phyloP scores from a whole-genome alignment of 192 early-diverging fungal genomes.

The Gamsiella multidivaricata region DNA sequence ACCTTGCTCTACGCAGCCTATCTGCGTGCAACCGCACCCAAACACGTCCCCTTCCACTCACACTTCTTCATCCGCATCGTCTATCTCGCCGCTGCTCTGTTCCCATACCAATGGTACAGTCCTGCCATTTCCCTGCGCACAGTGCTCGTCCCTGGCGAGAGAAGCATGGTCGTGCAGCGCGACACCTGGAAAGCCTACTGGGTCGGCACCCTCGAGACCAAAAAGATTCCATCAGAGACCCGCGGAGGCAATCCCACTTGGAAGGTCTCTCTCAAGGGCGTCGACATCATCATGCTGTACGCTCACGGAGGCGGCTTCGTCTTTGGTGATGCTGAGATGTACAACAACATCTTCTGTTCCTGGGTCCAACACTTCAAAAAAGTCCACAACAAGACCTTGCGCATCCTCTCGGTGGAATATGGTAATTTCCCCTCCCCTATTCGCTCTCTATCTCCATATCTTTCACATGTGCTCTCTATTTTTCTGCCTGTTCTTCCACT shows the following conservation, averaged over 20 bases:
- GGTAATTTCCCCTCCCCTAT: conserved; percentile 14
- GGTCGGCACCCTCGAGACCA: conserved; percentile 53
- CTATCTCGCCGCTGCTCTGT: conserved; percentile 50
- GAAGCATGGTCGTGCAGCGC: conserved; percentile 46
- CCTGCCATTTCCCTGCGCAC: conserved; percentile 40
- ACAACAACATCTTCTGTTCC: conserved; percentile 55
- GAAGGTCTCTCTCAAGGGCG: conserved; percentile 49
- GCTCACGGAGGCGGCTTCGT: conserved; percentile 53
- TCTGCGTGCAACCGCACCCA: conserved; percentile 24
- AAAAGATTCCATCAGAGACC: conserved; percentile 49
- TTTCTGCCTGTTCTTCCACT: conserved; percentile 11
- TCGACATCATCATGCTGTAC: conserved; percentile 45
- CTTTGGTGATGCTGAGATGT: conserved; percentile 55
- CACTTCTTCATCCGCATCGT: conserved; percentile 46
- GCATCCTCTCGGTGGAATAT: conserved; percentile 48
- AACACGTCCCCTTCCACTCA: conserved; percentile 37
- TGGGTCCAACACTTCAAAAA: conserved; percentile 51
- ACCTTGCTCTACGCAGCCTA: conserved; percentile 27
- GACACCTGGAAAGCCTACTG: conserved; percentile 49
- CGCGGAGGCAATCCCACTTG: conserved; percentile 45
- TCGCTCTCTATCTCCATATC: background rate
- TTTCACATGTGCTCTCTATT: conserved; percentile 7
- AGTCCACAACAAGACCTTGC: conserved; percentile 47
- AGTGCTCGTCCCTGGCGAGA: conserved; percentile 36
- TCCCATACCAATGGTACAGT: conserved; percentile 49